Conservation (phyloP, 768 basidiomycete species). For the Podaxis sp. region DNA sequence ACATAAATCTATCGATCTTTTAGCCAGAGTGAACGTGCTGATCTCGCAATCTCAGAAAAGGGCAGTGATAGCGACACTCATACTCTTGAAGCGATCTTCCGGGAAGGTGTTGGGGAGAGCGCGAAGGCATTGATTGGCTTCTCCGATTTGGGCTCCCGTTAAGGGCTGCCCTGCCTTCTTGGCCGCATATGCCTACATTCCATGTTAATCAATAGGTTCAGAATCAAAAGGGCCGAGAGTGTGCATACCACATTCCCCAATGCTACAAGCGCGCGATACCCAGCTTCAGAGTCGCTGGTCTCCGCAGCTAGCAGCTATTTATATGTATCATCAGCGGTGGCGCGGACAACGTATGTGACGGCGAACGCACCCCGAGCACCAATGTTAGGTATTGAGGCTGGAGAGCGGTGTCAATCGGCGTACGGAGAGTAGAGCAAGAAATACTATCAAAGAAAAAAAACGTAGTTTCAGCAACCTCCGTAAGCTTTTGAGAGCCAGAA, state of each 20-base stretch:
- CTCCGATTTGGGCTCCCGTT: conserved; percentile 35
- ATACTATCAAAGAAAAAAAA: conserved; percentile 43
- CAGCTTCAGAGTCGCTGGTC: conserved; percentile 61
- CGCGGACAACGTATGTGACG: neutral
- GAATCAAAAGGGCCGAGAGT: neutral
- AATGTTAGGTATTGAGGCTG: conserved; percentile 44
- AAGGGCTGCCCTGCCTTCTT: conserved; percentile 35
- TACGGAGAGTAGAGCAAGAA: conserved; percentile 55
- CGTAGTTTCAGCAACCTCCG: neutral
- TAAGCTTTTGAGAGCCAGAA: neutral
- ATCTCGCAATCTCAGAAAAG: conserved; percentile 30
- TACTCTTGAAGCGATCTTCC: conserved; percentile 56
- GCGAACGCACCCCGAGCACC: conserved; percentile 42
- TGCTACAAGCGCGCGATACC: conserved; percentile 68
- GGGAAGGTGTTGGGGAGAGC: conserved; percentile 45
- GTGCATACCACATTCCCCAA: conserved; percentile 68
- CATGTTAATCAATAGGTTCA: neutral
- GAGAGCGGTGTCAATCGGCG: conserved; percentile 35
- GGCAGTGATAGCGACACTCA: conserved; percentile 46
- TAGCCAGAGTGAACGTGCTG: neutral
- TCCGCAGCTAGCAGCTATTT: conserved; percentile 47
- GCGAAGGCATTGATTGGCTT: conserved; percentile 38
- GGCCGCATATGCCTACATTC: conserved; percentile 47
- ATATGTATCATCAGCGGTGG: neutral
- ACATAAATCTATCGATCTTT: neutral